phyloP scores from a whole-genome alignment of 768 basidiomycete genomes.

The Tremella mesenterica region DNA sequence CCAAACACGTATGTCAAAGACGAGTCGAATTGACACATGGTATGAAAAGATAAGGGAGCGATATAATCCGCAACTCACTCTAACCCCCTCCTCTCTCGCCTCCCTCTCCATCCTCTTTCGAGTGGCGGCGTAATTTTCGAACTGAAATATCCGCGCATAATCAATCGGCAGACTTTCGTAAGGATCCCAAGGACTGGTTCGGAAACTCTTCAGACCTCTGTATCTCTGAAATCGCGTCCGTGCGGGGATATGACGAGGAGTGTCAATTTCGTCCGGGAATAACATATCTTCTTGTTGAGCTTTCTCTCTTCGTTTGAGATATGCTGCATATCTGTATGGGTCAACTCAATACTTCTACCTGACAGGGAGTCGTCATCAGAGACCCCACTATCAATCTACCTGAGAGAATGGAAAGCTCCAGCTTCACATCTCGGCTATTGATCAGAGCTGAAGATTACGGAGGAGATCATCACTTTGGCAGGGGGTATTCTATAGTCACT shows the following conservation, averaged over 20 bases:
- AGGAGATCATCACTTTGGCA: no score
- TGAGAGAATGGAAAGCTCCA: no score
- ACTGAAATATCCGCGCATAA: constrained; percentile 91
- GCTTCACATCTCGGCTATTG: no score
- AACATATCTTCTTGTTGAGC: constrained; percentile 64
- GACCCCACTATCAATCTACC: no score
- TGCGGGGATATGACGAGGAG: constrained; percentile 74
- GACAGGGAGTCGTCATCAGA: no score
- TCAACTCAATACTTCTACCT: constrained; percentile 47
- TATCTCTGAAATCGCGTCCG: constrained; percentile 79
- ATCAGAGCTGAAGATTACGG: no score
- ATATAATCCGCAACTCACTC: constrained; percentile 50
- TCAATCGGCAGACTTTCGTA: constrained; percentile 91
- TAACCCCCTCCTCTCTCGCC: constrained; percentile 52
- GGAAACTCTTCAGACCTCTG: constrained; percentile 80
- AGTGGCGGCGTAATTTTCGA: constrained; percentile 86
- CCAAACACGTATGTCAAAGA: neutral
- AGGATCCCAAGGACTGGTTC: constrained; percentile 95
- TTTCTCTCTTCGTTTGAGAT: constrained; percentile 39
- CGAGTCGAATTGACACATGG: neutral
- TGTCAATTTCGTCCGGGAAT: constrained; percentile 97
- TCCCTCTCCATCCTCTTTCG: constrained; percentile 56
- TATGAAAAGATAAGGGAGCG: no score
- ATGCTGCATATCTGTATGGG: constrained; percentile 47
- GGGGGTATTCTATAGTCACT: no score